These are phyloP conservation scores for Pseudocercospora crystallina DNA, from an alignment of 2,329 filamentous ascomycete genomes.

Conservation along the genomic window DNA sequence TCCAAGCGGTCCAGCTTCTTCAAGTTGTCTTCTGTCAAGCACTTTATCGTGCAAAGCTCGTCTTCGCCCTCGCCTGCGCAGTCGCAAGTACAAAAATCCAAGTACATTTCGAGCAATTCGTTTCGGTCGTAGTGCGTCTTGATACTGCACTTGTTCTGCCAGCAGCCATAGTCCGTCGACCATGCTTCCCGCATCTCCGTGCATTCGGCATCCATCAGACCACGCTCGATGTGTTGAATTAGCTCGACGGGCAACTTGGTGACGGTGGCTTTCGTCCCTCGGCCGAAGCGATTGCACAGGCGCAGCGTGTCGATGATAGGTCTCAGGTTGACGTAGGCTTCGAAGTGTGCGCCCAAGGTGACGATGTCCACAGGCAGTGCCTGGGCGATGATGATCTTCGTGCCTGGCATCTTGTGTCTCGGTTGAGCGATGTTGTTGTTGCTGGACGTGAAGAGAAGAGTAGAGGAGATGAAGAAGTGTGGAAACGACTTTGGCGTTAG, in stretches of 20 bases:
- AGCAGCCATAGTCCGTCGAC: slow-evolving; percentile 6
- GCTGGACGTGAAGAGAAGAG: background rate
- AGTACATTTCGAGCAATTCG: background rate
- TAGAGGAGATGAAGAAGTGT: background rate
- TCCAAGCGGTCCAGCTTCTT: too few species aligned
- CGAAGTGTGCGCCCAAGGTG: slow-evolving; percentile 9
- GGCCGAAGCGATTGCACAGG: slow-evolving; percentile 24
- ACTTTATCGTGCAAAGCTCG: background rate
- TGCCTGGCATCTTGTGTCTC: background rate
- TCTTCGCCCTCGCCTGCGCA: background rate
- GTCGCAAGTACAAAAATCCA: background rate
- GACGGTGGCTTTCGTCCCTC: slow-evolving; percentile 9
- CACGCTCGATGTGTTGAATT: slow-evolving; percentile 15
- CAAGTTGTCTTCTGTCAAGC: background rate
- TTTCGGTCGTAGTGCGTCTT: background rate
- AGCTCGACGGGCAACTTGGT: slow-evolving; percentile 25
- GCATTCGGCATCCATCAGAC: background rate
- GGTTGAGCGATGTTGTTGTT: too few species aligned
- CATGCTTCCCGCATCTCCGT: background rate
- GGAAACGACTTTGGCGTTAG: background rate
- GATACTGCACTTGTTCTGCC: background rate
- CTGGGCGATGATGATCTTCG: background rate
- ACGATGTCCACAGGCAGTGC: background rate
- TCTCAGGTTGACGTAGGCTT: slow-evolving; percentile 7
- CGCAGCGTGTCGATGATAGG: slow-evolving; percentile 13